Evolutionary conservation across 805 yeast genomes (phyloP), one percentile per base, ranked within the genome.

Genomic region (Candida silvicultrix): DNA sequence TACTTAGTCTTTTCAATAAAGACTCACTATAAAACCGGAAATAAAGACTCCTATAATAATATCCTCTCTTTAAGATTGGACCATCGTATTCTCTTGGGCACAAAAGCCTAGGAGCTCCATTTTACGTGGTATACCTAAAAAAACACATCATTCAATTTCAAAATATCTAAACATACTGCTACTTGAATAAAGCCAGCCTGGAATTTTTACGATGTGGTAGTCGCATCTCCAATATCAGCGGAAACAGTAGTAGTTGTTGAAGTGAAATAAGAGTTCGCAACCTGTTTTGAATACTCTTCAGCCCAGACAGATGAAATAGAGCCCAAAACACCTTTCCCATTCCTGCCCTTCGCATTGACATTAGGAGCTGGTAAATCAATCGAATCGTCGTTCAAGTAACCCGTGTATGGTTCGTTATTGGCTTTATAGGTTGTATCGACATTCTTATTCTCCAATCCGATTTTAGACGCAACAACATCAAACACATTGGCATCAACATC

Each of bases 401-500:
- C 70, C 18, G 42, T 45, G 49, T 63, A 62, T 28, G 68, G 59
- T 32, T 50, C 55, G 48, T 67, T 67, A 62, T 66, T 65, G 41
- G 52, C 57, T 44, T 56, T 52, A 54, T 56, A 52, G 25, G 64
- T 60, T 45, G 70, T 65, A 51, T 65, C 68, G 43, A 66, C 67
- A 0, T 51, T 60, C 29, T 45, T 42, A 54, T 66, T 66, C 28
- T 57, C 49, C 40, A 65, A 51, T 45, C 58, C 60, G 10, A 66
- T 51, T 50, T 59, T 58, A 51, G 64, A 51, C 47, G 78, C 76
- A 49, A 74, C 66, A 23, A 66, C 22, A 41, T 62, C 48, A 60
- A 74, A 74, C 22, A 75, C 75, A 53, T 76, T 76, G 42, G 80
- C 78, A 45, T 63, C 67, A 51, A 69, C 69, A 59, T 76, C 80